Conservation (phyloP, 2,329 filamentous ascomycete species). For the Plectosphaerella plurivora region DNA sequence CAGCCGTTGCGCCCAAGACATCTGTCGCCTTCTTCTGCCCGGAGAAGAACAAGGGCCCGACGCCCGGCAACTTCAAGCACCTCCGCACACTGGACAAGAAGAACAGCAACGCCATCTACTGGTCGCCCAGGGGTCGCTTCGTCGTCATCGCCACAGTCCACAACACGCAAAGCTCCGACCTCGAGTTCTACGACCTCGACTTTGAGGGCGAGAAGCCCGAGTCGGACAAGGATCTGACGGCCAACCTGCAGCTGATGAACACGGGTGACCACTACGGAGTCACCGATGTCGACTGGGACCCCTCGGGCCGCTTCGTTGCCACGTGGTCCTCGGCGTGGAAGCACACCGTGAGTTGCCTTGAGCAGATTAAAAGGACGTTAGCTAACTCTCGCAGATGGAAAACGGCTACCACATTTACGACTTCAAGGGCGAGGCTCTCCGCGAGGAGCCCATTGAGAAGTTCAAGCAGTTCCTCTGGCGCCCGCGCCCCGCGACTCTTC, state of each 20-base stretch:
- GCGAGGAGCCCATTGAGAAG: slow-evolving; percentile 89
- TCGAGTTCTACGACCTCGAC: slow-evolving; percentile 97
- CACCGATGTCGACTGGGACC: slow-evolving; percentile 97
- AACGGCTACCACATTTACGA: slow-evolving; percentile 98
- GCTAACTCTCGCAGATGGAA: slow-evolving; percentile 69
- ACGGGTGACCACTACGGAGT: slow-evolving; percentile 94
- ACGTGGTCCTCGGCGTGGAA: slow-evolving; percentile 95
- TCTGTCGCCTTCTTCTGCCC: slow-evolving; percentile 94
- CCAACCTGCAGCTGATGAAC: slow-evolving; percentile 93
- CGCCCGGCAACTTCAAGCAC: slow-evolving; percentile 91
- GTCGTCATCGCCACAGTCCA: slow-evolving; percentile 90
- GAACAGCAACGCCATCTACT: slow-evolving; percentile 99
- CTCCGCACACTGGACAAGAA: slow-evolving; percentile 96
- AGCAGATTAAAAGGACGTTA: no score
- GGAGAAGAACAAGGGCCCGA: slow-evolving; percentile 81
- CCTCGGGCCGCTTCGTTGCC: slow-evolving; percentile 89
- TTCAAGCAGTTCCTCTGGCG: slow-evolving; percentile 98
- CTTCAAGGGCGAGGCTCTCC: slow-evolving; percentile 84
- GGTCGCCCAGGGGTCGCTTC: slow-evolving; percentile 93
- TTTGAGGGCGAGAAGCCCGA: slow-evolving; percentile 96
- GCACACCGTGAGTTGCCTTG: slow-evolving; percentile 67
- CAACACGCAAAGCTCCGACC: slow-evolving; percentile 88
- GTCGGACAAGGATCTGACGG: slow-evolving; percentile 87
- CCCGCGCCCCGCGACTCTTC: slow-evolving; percentile 83
- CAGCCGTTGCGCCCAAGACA: slow-evolving; percentile 88